phyloP scores from a whole-genome alignment of 1,139 yeast genomes.

The Zygosaccharomyces pseudobailii region DNA sequence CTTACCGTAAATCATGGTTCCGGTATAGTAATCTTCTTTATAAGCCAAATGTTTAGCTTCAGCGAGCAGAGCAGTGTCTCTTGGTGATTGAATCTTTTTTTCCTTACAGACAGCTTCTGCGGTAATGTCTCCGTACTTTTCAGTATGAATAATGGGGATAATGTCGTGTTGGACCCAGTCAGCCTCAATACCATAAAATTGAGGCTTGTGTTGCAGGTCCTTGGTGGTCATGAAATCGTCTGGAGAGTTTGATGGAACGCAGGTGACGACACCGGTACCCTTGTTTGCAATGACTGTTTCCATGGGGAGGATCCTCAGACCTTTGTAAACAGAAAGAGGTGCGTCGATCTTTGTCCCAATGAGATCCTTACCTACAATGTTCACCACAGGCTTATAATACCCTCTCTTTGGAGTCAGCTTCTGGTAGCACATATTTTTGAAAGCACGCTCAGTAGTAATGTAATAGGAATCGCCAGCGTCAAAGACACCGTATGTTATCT shows the following conservation, averaged over 20 bases:
- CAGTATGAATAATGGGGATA: slow-evolving; percentile 70
- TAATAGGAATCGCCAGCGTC: slow-evolving; percentile 81
- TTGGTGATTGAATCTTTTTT: slow-evolving; percentile 89
- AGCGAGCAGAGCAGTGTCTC: slow-evolving; percentile 81
- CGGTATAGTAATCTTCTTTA: slow-evolving; percentile 95
- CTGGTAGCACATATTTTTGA: slow-evolving; percentile 96
- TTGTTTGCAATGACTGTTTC: slow-evolving; percentile 90
- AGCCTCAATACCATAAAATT: slow-evolving; percentile 76
- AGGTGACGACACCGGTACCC: slow-evolving; percentile 99
- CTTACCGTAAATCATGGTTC: slow-evolving; percentile 72
- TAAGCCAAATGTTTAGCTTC: slow-evolving; percentile 92
- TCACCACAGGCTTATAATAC: slow-evolving; percentile 54
- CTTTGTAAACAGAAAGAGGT: slow-evolving; percentile 68
- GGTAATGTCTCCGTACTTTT: slow-evolving; percentile 81
- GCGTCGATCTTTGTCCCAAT: slow-evolving; percentile 86
- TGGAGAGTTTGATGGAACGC: slow-evolving; percentile 98
- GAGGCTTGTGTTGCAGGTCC: slow-evolving; percentile 86
- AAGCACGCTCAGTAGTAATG: slow-evolving; percentile 94
- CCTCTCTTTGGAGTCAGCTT: slow-evolving; percentile 90
- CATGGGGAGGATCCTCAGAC: slow-evolving; percentile 90
- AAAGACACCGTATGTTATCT: slow-evolving; percentile 85
- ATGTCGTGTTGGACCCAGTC: slow-evolving; percentile 83
- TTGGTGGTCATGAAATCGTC: slow-evolving; percentile 87
- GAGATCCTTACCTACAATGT: slow-evolving; percentile 64
- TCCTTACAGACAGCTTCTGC: slow-evolving; percentile 84